Evolutionary conservation across 176 grass and related monocot genomes (phyloP).

Genomic region (Aegilops longissima): DNA sequence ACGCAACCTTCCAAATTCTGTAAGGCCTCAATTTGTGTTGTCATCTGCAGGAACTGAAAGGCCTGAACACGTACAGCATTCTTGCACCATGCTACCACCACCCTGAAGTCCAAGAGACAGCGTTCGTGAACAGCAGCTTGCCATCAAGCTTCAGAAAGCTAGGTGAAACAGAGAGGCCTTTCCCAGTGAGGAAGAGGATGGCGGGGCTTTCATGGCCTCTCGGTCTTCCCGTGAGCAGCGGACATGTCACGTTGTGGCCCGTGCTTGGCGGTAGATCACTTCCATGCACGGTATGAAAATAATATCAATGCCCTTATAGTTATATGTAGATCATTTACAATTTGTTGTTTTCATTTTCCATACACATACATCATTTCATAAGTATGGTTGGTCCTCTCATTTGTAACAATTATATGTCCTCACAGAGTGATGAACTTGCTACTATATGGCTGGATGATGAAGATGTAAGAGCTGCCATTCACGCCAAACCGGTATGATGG

Average conservation of each 20-base stretch:
- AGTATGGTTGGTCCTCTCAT: not conserved
- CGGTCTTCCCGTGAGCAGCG: slow-evolving; percentile 44
- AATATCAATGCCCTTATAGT: too few relatives aligned
- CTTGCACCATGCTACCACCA: slow-evolving; percentile 69
- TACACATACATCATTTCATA: not conserved
- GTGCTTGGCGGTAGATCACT: slow-evolving; percentile 63
- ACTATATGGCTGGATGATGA: slow-evolving; percentile 72
- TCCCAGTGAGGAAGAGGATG: slow-evolving; percentile 85
- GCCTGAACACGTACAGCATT: slow-evolving; percentile 62
- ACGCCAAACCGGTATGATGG: slow-evolving; percentile 54
- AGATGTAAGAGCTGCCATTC: slow-evolving; percentile 68
- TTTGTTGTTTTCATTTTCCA: not conserved
- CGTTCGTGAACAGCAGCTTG: slow-evolving; percentile 53
- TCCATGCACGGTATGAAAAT: slow-evolving; percentile 68
- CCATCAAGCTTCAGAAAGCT: slow-evolving; percentile 77
- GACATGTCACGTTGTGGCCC: slow-evolving; percentile 66
- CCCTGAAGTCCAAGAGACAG: slow-evolving; percentile 42
- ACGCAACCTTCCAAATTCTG: not conserved
- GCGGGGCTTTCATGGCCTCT: slow-evolving; percentile 85
- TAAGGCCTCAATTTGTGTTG: not conserved
- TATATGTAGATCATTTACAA: not conserved
- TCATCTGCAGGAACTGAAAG: slow-evolving; percentile 51
- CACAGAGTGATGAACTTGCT: slow-evolving; percentile 68
- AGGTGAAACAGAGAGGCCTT: slow-evolving; percentile 66
- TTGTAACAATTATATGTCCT: not conserved